Base-by-base conservation (phyloP, 1,284 basidiomycete species). In the Rhodofomes roseus region DNA sequence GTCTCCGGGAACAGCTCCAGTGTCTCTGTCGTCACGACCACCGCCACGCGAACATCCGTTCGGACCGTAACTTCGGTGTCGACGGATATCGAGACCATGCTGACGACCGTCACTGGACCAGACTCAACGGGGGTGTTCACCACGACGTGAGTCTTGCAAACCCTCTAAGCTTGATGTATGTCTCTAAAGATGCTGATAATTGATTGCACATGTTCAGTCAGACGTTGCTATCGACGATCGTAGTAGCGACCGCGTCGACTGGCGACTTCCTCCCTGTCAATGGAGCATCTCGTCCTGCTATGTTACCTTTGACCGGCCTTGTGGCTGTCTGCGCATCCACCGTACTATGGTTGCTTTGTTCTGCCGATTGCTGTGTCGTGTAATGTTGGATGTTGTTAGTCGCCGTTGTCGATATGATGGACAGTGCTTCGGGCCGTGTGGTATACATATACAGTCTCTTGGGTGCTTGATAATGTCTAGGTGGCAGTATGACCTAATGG, bases 231-330 rank as follows among this genome's bases (percentile, higher is more conserved):
- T 66, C 67, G 2, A 73, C 71, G 37, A 54, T 66, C 16, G 44
- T 62, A 14, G 50, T 60, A 25, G 63, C 66, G 22, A 51, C 62
- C 20, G 60, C 59, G 29, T 56, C 64, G 36, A 51, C 60, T 62
- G 59, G 65, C 16, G 70, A 69, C 2, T 64, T 70, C 46, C 63
- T 73, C 7, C 71, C 71, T 9, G 68, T 73, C 46, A 72, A 69
- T 59, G 62, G 66, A 1, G 66, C 60, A 18, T 23, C 46, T 7
- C 8, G 8, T 20, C n/a, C 46, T 34, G 41, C 57, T 6, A 37
- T 54, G 14, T 55, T 60, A 18, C 27, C 52, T 8, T 20, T 56
- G 9, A 36, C 53, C 20, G 36, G 56, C 31, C 40, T 54, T 18
- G 58, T 53, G 55, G 56, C 58, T 3, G 34, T 63, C 25, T 52